These are phyloP conservation scores for Cordyceps sp. DNA, from an alignment of 2,329 filamentous ascomycete genomes.

Conservation along the genomic window DNA sequence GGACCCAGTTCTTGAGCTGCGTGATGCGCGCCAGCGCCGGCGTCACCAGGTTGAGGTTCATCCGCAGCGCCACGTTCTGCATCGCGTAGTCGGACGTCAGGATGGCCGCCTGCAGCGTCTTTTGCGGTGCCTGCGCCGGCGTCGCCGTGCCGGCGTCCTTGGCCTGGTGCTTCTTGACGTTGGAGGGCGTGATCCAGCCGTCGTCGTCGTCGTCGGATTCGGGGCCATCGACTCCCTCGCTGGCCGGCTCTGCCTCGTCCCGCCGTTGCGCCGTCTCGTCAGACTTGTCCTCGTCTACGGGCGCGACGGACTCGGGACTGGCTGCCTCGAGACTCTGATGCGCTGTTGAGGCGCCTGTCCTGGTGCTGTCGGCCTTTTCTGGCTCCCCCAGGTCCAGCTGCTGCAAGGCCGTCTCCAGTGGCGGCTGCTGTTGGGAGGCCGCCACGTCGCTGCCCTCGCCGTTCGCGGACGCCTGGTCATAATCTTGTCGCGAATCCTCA, in stretches of 20 bases:
- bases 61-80: constrained; percentile 90
- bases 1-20: constrained; percentile 72
- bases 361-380: neutral
- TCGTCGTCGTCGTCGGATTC: constrained; percentile 33
- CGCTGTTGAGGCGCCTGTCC: neutral
- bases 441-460: constrained; percentile 4
- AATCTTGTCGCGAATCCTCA: neutral
- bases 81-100: constrained; percentile 94
- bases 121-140: constrained; percentile 33
- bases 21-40: constrained; percentile 65
- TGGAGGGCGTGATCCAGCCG: constrained; percentile 89
- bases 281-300: constrained; percentile 2
- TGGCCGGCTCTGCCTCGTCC: constrained; percentile 17
- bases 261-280: constrained; percentile 10
- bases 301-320: too few relatives aligned
- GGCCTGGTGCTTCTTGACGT: constrained; percentile 70
- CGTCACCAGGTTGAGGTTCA: constrained; percentile 83
- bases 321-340: too few relatives aligned
- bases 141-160: constrained; percentile 36
- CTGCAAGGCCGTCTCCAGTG: constrained; percentile 7
- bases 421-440: constrained; percentile 8
- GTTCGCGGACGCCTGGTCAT: neutral
- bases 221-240: neutral
- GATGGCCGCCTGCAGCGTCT: constrained; percentile 69
- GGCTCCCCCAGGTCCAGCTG: constrained; percentile 7